Evolutionary conservation across 2,329 filamentous ascomycete species (phyloP).

Genomic region (Dactylonectria macrodidyma): DNA sequence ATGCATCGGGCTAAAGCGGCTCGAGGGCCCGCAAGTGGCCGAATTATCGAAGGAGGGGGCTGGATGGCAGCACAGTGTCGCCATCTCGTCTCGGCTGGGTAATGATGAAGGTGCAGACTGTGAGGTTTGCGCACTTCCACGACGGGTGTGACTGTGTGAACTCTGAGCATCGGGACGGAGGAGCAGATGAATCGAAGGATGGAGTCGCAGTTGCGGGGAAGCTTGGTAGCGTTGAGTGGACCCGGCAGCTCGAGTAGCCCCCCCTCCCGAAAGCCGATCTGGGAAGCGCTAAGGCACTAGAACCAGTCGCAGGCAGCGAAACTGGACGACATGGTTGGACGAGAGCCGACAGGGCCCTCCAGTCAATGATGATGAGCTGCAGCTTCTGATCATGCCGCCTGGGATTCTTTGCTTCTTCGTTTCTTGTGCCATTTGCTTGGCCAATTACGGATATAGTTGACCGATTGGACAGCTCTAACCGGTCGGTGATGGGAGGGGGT

Average conservation of each 20-base stretch:
- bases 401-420: slow-evolving; percentile 14
- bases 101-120: slow-evolving; percentile 36
- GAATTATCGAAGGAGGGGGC: slow-evolving; percentile 19
- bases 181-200: slow-evolving; percentile 8
- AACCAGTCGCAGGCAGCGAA: slow-evolving; percentile 38
- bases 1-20: slow-evolving; percentile 45
- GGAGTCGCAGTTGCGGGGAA: slow-evolving; percentile 46
- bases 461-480: slow-evolving; percentile 16
- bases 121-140: slow-evolving; percentile 33
- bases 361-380: slow-evolving; percentile 33
- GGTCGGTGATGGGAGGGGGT: background rate
- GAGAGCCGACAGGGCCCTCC: slow-evolving; percentile 13
- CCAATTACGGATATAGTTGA: slow-evolving; percentile 19
- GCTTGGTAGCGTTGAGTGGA: slow-evolving; percentile 31
- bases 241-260: slow-evolving; percentile 35
- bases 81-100: background rate
- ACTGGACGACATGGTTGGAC: slow-evolving; percentile 29
- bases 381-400: slow-evolving; percentile 26
- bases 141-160: slow-evolving; percentile 48
- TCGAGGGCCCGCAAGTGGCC: slow-evolving; percentile 36
- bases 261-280: slow-evolving; percentile 39
- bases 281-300: slow-evolving; percentile 27
- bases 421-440: slow-evolving; percentile 12
- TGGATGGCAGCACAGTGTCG: slow-evolving; percentile 36
- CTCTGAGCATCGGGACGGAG: slow-evolving; percentile 48